These are phyloP conservation scores for Solidago caesia DNA, from an alignment of 129 eudicot species.

Conservation along the genomic window DNA sequence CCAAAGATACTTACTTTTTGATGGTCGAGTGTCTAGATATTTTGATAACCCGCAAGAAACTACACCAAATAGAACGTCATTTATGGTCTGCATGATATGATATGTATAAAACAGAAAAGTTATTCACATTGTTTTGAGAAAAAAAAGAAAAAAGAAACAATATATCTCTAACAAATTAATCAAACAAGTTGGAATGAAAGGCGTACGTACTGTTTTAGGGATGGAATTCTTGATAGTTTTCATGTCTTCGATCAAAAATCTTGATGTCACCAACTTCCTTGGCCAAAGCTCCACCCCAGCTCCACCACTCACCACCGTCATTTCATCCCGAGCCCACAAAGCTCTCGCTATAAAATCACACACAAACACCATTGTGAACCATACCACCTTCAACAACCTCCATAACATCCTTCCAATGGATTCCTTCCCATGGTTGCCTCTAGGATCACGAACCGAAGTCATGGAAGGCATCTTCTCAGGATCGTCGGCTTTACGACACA, in stretches of 20 bases:
- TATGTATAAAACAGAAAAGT: conserved; percentile 40
- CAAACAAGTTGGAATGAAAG: background rate
- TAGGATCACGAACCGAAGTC: background rate
- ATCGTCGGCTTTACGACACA: conserved; percentile 53
- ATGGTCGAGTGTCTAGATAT: conserved; percentile 51
- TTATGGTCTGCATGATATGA: conserved; percentile 74
- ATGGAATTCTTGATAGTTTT: conserved; percentile 59
- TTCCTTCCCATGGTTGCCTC: background rate
- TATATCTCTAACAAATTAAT: background rate
- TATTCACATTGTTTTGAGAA: background rate
- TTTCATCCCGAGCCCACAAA: conserved; percentile 57
- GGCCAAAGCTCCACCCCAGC: conserved; percentile 96
- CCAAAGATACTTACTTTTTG: conserved; percentile 46
- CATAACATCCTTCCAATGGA: conserved; percentile 17
- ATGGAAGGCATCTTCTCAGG: conserved; percentile 40
- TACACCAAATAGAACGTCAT: conserved; percentile 71
- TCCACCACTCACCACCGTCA: conserved; percentile 70
- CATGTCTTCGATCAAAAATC: conserved; percentile 69
- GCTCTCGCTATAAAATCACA: conserved; percentile 49
- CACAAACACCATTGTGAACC: conserved; percentile 53
- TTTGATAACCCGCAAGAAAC: conserved; percentile 69
- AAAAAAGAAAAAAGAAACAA: background rate
- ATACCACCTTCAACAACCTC: conserved; percentile 45
- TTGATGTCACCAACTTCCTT: conserved; percentile 62
- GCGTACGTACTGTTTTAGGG: conserved; percentile 47